These are phyloP conservation scores for Yamadazyma triangularis DNA, from an alignment of 1,139 yeast species.

Conservation along the genomic window DNA sequence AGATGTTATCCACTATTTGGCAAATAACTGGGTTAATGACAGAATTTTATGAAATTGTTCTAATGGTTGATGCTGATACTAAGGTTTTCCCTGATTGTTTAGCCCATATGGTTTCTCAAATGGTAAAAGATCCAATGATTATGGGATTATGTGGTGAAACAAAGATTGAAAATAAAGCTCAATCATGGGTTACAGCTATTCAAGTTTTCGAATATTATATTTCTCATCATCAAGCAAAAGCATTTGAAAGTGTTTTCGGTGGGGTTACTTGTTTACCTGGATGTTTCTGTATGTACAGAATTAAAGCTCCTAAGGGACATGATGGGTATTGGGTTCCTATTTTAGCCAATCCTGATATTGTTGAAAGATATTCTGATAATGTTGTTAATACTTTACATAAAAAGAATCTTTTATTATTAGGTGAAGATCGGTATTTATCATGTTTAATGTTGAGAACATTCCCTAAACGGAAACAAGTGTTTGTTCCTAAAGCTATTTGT, in stretches of 20 bases:
- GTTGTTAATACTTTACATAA: slow-evolving; percentile 83
- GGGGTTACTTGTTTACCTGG: slow-evolving; percentile 98
- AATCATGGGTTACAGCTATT: slow-evolving; percentile 90
- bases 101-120: slow-evolving; percentile 89
- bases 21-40: slow-evolving; percentile 85
- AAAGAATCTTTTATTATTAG: slow-evolving; percentile 82
- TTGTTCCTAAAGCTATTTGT: slow-evolving; percentile 93
- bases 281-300: slow-evolving; percentile 93
- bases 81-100: slow-evolving; percentile 85
- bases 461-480: slow-evolving; percentile 90
- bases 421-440: slow-evolving; percentile 89
- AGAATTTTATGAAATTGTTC: slow-evolving; percentile 74
- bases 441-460: slow-evolving; percentile 89
- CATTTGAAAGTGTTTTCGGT: slow-evolving; percentile 94
- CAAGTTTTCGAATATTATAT: slow-evolving; percentile 96
- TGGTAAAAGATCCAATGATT: slow-evolving; percentile 83
- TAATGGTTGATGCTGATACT: slow-evolving; percentile 98
- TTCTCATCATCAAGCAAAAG: slow-evolving; percentile 94
- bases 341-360: slow-evolving; percentile 92
- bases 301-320: slow-evolving; percentile 86
- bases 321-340: slow-evolving; percentile 97
- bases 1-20: slow-evolving; percentile 76
- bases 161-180: slow-evolving; percentile 80
- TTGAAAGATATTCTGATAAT: slow-evolving; percentile 89
- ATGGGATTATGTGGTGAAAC: slow-evolving; percentile 99